Conservation (phyloP, 1,284 basidiomycete genomes). For the Irpex sp. region DNA sequence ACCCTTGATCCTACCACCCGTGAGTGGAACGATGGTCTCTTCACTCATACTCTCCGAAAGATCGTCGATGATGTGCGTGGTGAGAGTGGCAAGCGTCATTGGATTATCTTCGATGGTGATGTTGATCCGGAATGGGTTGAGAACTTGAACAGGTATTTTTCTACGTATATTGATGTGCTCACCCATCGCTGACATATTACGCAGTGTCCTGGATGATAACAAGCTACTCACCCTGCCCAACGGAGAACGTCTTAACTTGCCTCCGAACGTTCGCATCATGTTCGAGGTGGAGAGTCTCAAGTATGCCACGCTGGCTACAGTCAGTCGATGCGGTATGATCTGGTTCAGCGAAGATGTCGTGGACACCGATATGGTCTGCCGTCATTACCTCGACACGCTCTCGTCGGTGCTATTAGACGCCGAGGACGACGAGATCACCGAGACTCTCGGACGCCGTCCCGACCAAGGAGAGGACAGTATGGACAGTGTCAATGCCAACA, state of each 20-base stretch:
- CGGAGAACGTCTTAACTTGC: constrained; percentile 95
- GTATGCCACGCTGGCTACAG: constrained; percentile 96
- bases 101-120: constrained; percentile 99
- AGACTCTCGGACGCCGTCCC: constrained; percentile 53
- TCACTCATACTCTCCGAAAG: constrained; percentile 96
- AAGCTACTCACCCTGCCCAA: constrained; percentile 96
- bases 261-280: constrained; percentile 97
- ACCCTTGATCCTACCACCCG: constrained; percentile 96
- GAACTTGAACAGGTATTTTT: constrained; percentile 93
- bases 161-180: too few species aligned
- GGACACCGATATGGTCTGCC: constrained; percentile 87
- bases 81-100: constrained; percentile 94
- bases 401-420: constrained; percentile 78
- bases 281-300: constrained; percentile 98
- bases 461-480: constrained; percentile 47
- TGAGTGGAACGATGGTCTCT: constrained; percentile 99
- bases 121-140: constrained; percentile 99
- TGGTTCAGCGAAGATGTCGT: constrained; percentile 99
- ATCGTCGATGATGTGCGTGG: constrained; percentile 99
- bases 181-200: too few species aligned
- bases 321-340: constrained; percentile 99
- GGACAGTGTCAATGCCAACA: constrained; percentile 60
- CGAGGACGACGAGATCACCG: constrained; percentile 80
- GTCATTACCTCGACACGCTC: constrained; percentile 81
- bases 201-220: constrained; percentile 97